Conservation (phyloP, 2,329 filamentous ascomycete genomes). For the Alternaria rosae region DNA sequence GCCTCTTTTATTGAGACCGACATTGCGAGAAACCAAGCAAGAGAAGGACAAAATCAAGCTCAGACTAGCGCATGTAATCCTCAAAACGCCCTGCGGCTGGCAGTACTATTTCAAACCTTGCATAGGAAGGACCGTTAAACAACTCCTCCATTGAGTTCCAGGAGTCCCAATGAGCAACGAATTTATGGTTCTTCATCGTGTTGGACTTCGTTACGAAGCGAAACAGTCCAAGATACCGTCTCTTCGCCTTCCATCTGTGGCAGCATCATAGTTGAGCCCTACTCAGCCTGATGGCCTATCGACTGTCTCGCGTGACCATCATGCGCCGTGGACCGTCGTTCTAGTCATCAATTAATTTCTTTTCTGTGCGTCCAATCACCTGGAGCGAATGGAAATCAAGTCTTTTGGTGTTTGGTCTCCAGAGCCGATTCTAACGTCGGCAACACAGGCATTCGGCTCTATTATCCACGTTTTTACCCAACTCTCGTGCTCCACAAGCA, state of each 20-base stretch:
- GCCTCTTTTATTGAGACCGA: background rate
- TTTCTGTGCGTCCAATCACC: accelerated
- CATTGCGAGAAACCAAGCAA: too few relatives aligned
- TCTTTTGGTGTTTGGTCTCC: background rate
- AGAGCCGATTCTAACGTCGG: background rate
- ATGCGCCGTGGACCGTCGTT: background rate
- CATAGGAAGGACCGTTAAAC: background rate
- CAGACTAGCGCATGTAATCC: accelerated
- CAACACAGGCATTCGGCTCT: background rate
- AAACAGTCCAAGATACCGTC: accelerated
- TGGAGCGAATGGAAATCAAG: too few relatives aligned
- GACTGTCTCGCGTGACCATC: background rate
- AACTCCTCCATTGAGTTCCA: background rate
- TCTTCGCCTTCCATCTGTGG: background rate
- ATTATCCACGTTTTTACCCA: background rate
- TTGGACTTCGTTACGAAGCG: background rate
- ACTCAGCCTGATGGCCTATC: background rate
- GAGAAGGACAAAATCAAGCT: background rate
- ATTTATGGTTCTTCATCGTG: accelerated
- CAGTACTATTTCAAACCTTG: background rate
- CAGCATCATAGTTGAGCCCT: background rate
- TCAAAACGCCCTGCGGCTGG: background rate
- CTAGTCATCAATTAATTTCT: accelerated
- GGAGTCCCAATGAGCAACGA: background rate
- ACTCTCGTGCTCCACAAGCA: background rate